Conservation (phyloP, 1,284 basidiomycete genomes). For the Trametes sp. region DNA sequence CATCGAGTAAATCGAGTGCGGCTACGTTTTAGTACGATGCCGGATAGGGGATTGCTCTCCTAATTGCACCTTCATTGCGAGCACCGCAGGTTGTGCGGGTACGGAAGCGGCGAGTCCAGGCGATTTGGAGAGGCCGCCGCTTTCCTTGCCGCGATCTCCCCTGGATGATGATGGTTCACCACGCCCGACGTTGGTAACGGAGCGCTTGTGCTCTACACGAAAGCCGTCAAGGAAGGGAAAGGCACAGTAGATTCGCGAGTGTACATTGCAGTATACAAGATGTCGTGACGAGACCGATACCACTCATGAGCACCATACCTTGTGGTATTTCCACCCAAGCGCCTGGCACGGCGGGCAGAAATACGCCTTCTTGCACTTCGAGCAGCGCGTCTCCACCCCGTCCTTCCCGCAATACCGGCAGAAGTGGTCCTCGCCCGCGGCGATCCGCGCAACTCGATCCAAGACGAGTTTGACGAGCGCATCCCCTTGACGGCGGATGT, state of each 20-base stretch:
- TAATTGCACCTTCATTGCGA: no score
- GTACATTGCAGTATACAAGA: not conserved
- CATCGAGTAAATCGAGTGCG: no score
- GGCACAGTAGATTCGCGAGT: not conserved
- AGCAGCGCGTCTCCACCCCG: constrained; percentile 30
- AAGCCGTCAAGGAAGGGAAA: not conserved
- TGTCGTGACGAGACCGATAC: no score
- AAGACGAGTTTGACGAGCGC: constrained; percentile 26
- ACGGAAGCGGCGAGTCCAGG: no score
- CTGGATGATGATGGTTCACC: no score
- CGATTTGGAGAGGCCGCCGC: no score
- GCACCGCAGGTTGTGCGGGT: no score
- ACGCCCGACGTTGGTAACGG: no score
- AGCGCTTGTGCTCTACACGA: no score
- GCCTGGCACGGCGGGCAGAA: constrained; percentile 31
- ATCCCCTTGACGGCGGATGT: constrained; percentile 26
- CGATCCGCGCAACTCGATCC: constrained; percentile 27
- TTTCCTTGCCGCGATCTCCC: no score
- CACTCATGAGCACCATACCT: constrained; percentile 28
- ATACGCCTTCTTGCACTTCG: constrained; percentile 32
- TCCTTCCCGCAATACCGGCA: constrained; percentile 35
- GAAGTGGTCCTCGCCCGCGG: constrained; percentile 29
- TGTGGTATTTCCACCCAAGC: constrained; percentile 36
- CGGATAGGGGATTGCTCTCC: no score
- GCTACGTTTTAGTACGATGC: no score